Evolutionary conservation across 2,329 filamentous ascomycete genomes (phyloP), one percentile per base, ranked within the genome.

Genomic region (Ascochyta rabiei): DNA sequence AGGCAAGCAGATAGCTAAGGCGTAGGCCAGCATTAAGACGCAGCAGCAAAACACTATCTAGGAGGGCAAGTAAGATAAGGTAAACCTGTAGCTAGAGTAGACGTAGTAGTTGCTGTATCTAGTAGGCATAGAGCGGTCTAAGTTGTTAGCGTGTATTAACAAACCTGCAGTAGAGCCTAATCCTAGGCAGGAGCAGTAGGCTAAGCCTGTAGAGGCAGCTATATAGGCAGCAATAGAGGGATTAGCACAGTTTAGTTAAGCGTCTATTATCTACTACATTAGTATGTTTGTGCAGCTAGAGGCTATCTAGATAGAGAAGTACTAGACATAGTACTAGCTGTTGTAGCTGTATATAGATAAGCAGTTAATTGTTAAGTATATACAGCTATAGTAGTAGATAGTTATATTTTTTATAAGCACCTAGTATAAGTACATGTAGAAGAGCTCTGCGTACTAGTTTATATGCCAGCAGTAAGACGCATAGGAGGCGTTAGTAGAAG

Each of bases 221-320:
- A 30, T 7, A 7, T 30, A 3, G 28, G 28, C 28, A 13, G 28
- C 4, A 13, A 30, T 30, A 13, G 28, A 30, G 5, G 8, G 28
- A 6, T 30, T 30, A 13, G 28, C 4, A 3, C 4, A 13, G 28
- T 30, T 30, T 9, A 30, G 28, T 30, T 13, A 30, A 7, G 28
- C 4, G 28, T 30, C 28, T 13, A 3, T 30, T 13, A 30, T 30
- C 28, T 13, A 30, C 28, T 3, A 37, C 15, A 40, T 53, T 9
- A 41, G 56, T 13, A 26, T 61, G n/a, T 64, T 63, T 40, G 33
- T 66, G 21, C 42, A 35, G 21, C 43, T 64, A 30, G 55, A 67
- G 44, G 61, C 50, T 0, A 60, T 67, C 23, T 48, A 43, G 7
- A 65, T 47, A n/a, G 49, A 64, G 56, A 60, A 60, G 53, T 37